A percentile compares a stretch with the other conserved stretches of the same genome.
Conservation (phyloP, 805 yeast species). For the Lachancea kluyveri region DNA sequence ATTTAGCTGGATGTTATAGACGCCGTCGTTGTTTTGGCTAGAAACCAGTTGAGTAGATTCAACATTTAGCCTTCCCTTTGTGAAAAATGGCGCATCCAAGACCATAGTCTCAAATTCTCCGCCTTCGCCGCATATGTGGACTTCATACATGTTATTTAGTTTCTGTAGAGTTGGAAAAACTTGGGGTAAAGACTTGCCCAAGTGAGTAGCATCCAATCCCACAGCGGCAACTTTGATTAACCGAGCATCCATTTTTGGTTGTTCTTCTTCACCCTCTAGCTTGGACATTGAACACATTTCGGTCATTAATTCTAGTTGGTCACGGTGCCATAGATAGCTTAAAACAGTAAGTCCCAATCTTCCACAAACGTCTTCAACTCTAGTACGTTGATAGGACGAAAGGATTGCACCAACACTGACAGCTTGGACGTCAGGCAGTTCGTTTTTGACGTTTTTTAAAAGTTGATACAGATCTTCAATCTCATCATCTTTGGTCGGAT, state of each 20-base stretch:
- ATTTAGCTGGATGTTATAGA: constrained; percentile 53
- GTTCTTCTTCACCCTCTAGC: constrained; percentile 10
- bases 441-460: constrained; percentile 38
- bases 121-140: constrained; percentile 97
- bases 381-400: constrained; percentile 88
- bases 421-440: constrained; percentile 70
- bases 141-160: constrained; percentile 62
- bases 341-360: constrained; percentile 63
- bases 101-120: constrained; percentile 96
- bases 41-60: constrained; percentile 40
- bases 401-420: constrained; percentile 95
- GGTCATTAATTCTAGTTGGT: constrained; percentile 70
- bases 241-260: constrained; percentile 57
- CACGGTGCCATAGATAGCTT: constrained; percentile 85
- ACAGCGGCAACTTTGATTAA: constrained; percentile 90
- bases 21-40: constrained; percentile 47
- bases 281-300: constrained; percentile 58
- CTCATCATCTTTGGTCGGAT: constrained; percentile 66
- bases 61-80: constrained; percentile 40
- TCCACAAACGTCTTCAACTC: constrained; percentile 87
- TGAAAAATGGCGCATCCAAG: constrained; percentile 82
- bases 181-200: constrained; percentile 63
- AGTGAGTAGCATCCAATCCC: constrained; percentile 61
- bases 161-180: constrained; percentile 51
- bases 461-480: constrained; percentile 73